Base-by-base conservation (phyloP, 768 basidiomycete species). In the Chalciporus chontae region DNA sequence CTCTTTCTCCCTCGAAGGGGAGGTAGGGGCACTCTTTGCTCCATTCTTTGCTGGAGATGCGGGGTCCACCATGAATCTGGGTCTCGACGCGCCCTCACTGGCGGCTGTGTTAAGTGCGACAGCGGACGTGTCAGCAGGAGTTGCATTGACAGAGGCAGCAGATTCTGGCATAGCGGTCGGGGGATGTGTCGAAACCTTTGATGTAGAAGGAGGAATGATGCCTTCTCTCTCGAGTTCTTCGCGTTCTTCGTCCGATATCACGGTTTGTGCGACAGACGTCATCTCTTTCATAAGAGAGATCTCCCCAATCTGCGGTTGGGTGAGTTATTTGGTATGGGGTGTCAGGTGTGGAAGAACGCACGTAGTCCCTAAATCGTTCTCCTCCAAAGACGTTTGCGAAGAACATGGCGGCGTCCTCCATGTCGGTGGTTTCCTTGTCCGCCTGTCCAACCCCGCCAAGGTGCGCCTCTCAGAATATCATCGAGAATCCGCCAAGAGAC, bases 371-470 rank as follows among this genome's bases (percentile, higher is more conserved):
- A 66, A 96, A 96, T 21, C 88, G 79, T 61, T 95, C 94, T 19
- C 96, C 95, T 45, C 94, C 94, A 65, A 99, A 99, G 14, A 98
- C 90, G 61, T 89, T 87, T 17, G 90, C 87, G 63, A 99, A 99
- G 76, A 99, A 90, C 50, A 89, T 87, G 32, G 90, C 86, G 3
- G 96, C 93, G 62, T 99, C 94, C 40, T 92, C 88, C 79, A 94
- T 87, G 36, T 77, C 83, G 14, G 76, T 80, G n/a, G 87, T 85
- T 59, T 90, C 88, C 61, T 84, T 87, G 68, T 90, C 89, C 50
- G 78, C 75, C 85, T 84, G 54, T 29, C 50, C 45, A 45, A 32
- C 21, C 18, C 19, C 37, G 24, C 17, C 47, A 4, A 41, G 43
- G 39, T 8, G 38, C 50, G 50, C 24, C 39, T 39, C 39, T 53